phyloP scores from a whole-genome alignment of 306 rosid genomes.

The Begonia fuchsioides region DNA sequence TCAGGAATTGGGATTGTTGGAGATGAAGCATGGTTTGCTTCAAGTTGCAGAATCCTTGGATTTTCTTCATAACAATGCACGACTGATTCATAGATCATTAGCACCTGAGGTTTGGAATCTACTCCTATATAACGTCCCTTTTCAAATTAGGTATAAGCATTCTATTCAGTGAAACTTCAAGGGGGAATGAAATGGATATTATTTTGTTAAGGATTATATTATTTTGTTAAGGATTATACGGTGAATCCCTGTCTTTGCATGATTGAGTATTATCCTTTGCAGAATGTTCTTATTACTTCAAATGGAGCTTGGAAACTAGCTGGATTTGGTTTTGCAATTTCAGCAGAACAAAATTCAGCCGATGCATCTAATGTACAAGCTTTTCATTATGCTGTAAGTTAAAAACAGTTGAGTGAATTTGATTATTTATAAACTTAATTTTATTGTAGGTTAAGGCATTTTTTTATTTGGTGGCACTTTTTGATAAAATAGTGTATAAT shows the following conservation, averaged over 20 bases:
- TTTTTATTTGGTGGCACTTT: not conserved
- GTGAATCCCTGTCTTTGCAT: too few species aligned
- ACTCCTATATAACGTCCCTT: not conserved
- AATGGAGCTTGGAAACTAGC: slow-evolving; percentile 99
- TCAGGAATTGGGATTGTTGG: slow-evolving; percentile 88
- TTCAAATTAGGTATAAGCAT: not conserved
- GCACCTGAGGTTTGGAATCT: slow-evolving; percentile 64
- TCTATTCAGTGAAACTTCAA: not conserved
- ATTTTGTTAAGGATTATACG: too few species aligned
- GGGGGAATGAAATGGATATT: too few species aligned
- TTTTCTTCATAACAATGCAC: slow-evolving; percentile 88
- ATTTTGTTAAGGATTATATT: too few species aligned
- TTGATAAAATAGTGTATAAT: too few species aligned
- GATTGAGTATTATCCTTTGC: slow-evolving; percentile 11
- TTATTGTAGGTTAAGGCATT: slow-evolving; percentile 6
- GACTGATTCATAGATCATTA: slow-evolving; percentile 76
- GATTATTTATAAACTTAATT: not conserved
- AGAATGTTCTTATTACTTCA: slow-evolving; percentile 88
- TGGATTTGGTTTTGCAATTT: slow-evolving; percentile 85
- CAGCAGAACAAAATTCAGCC: slow-evolving; percentile 43
- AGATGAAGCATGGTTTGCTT: slow-evolving; percentile 94
- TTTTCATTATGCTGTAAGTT: slow-evolving; percentile 89
- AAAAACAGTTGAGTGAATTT: slow-evolving; percentile 6
- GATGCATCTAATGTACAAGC: slow-evolving; percentile 45
- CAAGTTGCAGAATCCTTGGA: slow-evolving; percentile 87